phyloP scores from a whole-genome alignment of 202 grass and related monocot genomes.

The Dendrocalamus latiflorus region DNA sequence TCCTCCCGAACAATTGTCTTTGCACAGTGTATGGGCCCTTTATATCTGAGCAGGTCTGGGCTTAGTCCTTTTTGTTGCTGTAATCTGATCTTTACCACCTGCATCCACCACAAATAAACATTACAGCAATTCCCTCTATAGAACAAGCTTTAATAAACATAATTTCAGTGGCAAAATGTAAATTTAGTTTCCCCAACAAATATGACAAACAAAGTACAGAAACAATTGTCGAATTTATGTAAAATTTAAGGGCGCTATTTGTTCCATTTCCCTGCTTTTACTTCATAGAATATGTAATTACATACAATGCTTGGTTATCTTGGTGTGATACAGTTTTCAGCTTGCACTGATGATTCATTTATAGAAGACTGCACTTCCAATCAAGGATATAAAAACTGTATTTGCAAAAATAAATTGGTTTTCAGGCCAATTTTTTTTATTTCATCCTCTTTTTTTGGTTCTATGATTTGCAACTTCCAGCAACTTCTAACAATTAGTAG shows the following conservation, averaged over 20 bases:
- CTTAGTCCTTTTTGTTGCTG: conserved; percentile 87
- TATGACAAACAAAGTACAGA: neutral
- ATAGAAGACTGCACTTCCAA: neutral
- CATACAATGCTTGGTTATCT: neutral
- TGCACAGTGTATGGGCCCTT: conserved; percentile 81
- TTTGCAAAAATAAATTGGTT: neutral
- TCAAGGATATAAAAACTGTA: neutral
- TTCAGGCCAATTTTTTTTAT: neutral
- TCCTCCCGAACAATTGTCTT: conserved; percentile 72
- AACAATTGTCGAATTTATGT: neutral
- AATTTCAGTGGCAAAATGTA: neutral
- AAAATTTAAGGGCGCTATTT: neutral
- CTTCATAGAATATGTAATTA: neutral
- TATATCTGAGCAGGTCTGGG: conserved; percentile 66
- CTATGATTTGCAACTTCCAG: neutral
- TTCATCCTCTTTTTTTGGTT: neutral
- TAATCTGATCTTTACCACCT: conserved; percentile 92
- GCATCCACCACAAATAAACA: conserved; percentile 20
- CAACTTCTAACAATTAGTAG: neutral
- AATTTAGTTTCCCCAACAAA: neutral
- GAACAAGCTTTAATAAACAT: neutral
- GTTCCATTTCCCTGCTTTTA: neutral
- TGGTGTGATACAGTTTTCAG: neutral
- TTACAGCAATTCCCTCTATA: neutral
- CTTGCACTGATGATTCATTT: neutral